A percentile compares a stretch with the other conserved stretches of the same genome.
Conservation (phyloP, 768 basidiomycete species). For the Rhodotorula diobovata region DNA sequence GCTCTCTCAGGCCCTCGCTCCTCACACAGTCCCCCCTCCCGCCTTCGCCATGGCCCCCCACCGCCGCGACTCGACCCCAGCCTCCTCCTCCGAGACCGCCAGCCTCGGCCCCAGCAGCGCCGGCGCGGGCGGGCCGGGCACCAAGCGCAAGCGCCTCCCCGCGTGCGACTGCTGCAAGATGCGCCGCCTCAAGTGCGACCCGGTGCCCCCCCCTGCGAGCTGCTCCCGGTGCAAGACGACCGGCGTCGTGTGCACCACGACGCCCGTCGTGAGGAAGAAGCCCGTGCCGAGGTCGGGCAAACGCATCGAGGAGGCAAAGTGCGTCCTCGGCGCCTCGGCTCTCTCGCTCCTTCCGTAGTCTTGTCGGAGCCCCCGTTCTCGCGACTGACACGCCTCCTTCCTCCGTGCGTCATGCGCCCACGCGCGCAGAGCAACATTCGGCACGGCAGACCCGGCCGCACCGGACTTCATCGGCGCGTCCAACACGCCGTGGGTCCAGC, state of each 20-base stretch:
- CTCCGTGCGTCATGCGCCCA: too few relatives aligned
- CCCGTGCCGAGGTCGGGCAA: slow-evolving; percentile 28
- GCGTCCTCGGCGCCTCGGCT: neutral
- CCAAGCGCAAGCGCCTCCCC: slow-evolving; percentile 6
- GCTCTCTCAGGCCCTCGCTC: too few relatives aligned
- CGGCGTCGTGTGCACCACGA: slow-evolving; percentile 37
- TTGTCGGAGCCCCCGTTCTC: too few relatives aligned
- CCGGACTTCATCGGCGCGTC: slow-evolving; percentile 20
- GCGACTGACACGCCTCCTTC: neutral
- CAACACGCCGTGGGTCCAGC: slow-evolving; percentile 36
- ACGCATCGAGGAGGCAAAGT: slow-evolving; percentile 37
- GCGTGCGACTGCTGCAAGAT: slow-evolving; percentile 38
- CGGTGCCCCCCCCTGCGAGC: slow-evolving; percentile 15
- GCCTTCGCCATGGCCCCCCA: too few relatives aligned
- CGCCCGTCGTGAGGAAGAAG: slow-evolving; percentile 31
- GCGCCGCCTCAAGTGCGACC: slow-evolving; percentile 28
- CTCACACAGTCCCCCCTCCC: too few relatives aligned
- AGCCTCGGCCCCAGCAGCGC: too few relatives aligned
- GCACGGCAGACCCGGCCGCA: slow-evolving; percentile 19
- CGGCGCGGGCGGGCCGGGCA: neutral
- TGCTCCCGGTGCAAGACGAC: slow-evolving; percentile 36
- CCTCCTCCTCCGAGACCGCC: too few relatives aligned
- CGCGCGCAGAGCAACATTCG: slow-evolving; percentile 31
- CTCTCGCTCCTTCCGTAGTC: too few relatives aligned
- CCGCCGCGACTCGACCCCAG: too few relatives aligned